phyloP scores from a whole-genome alignment of 2,329 filamentous ascomycete genomes.

The Septoria petroselini region DNA sequence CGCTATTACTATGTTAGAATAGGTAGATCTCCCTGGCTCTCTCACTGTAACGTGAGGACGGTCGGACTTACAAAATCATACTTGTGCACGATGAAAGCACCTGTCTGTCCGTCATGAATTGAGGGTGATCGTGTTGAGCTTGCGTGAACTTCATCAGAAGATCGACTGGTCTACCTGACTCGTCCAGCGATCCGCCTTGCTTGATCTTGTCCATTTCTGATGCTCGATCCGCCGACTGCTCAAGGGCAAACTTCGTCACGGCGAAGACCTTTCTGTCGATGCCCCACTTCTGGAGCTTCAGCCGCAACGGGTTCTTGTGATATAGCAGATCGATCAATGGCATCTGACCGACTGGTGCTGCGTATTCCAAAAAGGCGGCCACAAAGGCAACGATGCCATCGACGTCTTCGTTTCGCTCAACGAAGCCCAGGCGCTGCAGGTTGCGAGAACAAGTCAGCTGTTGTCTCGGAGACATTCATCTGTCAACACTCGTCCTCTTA shows the following conservation, averaged over 20 bases:
- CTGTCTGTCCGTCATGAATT: slow-evolving; percentile 67
- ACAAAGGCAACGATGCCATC: slow-evolving; percentile 69
- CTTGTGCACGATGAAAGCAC: slow-evolving; percentile 69
- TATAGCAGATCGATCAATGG: slow-evolving; percentile 67
- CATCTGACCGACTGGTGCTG: slow-evolving; percentile 71
- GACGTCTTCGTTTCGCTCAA: slow-evolving; percentile 71
- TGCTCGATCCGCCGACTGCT: slow-evolving; percentile 64
- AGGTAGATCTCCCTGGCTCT: too few relatives aligned
- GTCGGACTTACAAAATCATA: too few relatives aligned
- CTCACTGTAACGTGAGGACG: too few relatives aligned
- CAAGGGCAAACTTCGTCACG: slow-evolving; percentile 68
- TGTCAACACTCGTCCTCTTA: too few relatives aligned
- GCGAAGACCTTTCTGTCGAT: slow-evolving; percentile 67
- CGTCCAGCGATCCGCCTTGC: slow-evolving; percentile 38
- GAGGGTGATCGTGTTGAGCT: slow-evolving; percentile 63
- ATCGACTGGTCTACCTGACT: slow-evolving; percentile 51
- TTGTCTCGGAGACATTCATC: too few relatives aligned
- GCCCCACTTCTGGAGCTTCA: slow-evolving; percentile 65
- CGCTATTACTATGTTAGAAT: too few relatives aligned
- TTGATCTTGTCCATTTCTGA: slow-evolving; percentile 51
- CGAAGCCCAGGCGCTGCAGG: slow-evolving; percentile 61
- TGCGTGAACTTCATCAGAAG: slow-evolving; percentile 70
- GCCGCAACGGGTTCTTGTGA: slow-evolving; percentile 71
- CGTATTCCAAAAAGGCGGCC: slow-evolving; percentile 64
- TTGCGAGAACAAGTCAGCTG: too few relatives aligned